These are phyloP conservation scores for Adansonia digitata DNA, from an alignment of 345 rosid species.

Conservation along the genomic window DNA sequence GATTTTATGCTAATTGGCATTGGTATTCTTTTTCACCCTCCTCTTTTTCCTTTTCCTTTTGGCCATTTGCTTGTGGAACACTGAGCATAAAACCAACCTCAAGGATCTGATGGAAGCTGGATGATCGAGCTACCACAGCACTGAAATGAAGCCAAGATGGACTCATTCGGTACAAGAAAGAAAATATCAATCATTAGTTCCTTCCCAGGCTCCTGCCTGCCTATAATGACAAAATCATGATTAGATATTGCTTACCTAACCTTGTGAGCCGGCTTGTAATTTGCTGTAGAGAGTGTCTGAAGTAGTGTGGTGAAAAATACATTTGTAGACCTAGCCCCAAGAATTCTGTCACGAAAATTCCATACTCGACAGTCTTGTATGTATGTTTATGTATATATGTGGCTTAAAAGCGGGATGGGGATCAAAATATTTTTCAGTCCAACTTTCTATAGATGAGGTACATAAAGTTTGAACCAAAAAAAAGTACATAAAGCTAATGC, in stretches of 20 bases:
- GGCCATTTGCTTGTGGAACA: neutral
- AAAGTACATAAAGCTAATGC: neutral
- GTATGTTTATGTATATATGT: no score
- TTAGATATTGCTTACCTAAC: neutral
- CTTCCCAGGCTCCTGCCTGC: neutral
- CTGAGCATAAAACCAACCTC: neutral
- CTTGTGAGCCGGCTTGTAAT: neutral
- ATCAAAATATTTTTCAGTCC: no score
- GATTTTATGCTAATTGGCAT: neutral
- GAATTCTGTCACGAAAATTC: neutral
- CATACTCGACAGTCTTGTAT: neutral
- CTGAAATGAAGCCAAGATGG: neutral
- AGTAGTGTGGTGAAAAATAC: neutral
- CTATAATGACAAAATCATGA: neutral
- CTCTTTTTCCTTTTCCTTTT: neutral
- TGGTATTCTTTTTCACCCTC: neutral
- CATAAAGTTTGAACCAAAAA: no score
- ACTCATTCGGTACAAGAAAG: neutral
- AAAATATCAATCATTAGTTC: no score
- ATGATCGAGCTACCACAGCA: neutral
- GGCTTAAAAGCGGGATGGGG: no score
- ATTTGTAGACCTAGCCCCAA: neutral
- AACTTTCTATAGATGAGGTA: no score
- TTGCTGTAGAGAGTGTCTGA: neutral
- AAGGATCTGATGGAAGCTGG: neutral